Evolutionary conservation across 2,329 filamentous ascomycete genomes (phyloP).

Genomic region (Venturia effusa): DNA sequence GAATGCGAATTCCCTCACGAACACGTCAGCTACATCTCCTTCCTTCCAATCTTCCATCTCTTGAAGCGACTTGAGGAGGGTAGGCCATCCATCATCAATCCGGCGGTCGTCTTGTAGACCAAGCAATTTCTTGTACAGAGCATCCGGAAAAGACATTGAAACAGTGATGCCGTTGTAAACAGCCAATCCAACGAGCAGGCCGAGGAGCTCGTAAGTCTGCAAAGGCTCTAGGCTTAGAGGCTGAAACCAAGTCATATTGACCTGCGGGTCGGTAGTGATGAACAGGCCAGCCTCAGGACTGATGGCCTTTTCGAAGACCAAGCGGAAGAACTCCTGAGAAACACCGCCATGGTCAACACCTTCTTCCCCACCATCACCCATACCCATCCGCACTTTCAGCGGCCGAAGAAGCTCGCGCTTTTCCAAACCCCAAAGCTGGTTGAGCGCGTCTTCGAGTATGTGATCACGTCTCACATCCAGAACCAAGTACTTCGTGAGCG

Average conservation of each 20-base stretch:
- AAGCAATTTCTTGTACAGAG: constrained; percentile 72
- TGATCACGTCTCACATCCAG: constrained; percentile 33
- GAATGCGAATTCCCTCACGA: constrained; percentile 79
- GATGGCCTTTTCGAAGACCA: constrained; percentile 70
- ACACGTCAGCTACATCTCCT: constrained; percentile 69
- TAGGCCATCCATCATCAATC: constrained; percentile 43
- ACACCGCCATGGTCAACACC: constrained; percentile 91
- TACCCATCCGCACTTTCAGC: constrained; percentile 77
- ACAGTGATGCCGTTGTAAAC: constrained; percentile 89
- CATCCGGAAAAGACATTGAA: constrained; percentile 77
- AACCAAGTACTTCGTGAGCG: constrained; percentile 30
- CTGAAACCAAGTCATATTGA: constrained; percentile 78
- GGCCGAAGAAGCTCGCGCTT: constrained; percentile 72
- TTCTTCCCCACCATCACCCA: constrained; percentile 65
- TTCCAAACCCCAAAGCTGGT: constrained; percentile 83
- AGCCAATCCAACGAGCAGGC: constrained; percentile 77
- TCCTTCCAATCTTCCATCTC: constrained; percentile 69
- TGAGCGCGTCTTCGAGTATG: constrained; percentile 43
- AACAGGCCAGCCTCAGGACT: constrained; percentile 67
- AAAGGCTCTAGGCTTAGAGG: constrained; percentile 70
- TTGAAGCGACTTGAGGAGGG: constrained; percentile 63
- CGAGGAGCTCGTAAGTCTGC: constrained; percentile 85
- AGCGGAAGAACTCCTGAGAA: constrained; percentile 89
- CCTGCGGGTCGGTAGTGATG: constrained; percentile 57
- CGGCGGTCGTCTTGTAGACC: constrained; percentile 51